These are phyloP conservation scores for Apiospora phragmitis DNA, from an alignment of 2,329 filamentous ascomycete species.

Conservation along the genomic window DNA sequence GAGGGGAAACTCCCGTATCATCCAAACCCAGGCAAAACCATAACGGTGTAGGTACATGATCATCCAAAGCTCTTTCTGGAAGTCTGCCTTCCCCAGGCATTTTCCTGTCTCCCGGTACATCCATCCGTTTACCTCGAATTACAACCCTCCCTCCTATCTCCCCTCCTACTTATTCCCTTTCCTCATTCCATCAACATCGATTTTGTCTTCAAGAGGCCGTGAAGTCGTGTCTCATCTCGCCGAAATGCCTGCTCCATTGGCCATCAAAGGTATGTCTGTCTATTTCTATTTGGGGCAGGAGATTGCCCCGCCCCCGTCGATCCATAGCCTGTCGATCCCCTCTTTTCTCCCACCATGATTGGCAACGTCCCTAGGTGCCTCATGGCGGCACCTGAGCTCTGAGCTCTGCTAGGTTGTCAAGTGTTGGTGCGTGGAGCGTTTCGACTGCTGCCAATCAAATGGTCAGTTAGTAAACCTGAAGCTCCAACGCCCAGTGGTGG, in stretches of 20 bases:
- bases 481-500: neutral
- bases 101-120: neutral
- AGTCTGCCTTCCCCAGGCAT: neutral
- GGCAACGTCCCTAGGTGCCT: neutral
- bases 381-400: neutral
- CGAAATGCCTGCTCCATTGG: slow-evolving; percentile 10
- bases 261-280: slow-evolving; percentile 3
- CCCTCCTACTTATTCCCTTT: neutral
- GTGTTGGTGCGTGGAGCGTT: neutral
- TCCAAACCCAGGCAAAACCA: neutral
- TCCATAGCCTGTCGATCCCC: neutral
- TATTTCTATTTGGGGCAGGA: slow-evolving; percentile 1
- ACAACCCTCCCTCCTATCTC: neutral
- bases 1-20: neutral
- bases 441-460: slow-evolving; percentile 4
- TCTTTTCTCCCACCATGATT: slow-evolving; percentile 6
- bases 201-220: neutral
- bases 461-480: neutral
- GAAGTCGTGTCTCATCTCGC: neutral
- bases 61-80: neutral
- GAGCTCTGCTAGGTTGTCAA: neutral
- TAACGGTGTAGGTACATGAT: neutral
- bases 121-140: neutral
- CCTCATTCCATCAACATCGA: neutral
- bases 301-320: neutral